A percentile compares a stretch with the other conserved stretches of the same genome.
These are phyloP conservation scores for Heterobasidion parviporum DNA, from an alignment of 1,284 basidiomycete species.

Conservation along the genomic window DNA sequence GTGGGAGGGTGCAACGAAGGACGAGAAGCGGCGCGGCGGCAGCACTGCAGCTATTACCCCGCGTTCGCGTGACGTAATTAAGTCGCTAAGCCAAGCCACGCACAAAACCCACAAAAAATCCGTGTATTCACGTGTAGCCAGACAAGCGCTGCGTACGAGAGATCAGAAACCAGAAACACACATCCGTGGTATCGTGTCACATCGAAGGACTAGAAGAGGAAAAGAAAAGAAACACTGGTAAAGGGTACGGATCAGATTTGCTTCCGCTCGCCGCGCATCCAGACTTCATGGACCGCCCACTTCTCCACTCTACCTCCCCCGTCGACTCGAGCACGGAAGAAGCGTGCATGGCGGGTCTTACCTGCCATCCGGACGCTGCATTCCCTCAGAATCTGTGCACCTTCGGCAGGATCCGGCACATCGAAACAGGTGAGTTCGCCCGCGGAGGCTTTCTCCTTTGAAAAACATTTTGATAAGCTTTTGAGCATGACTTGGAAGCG, in stretches of 20 bases:
- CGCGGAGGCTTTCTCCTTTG: too few relatives aligned
- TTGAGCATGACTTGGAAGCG: not conserved
- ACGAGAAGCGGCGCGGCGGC: too few relatives aligned
- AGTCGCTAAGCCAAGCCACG: not conserved
- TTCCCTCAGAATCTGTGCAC: slow-evolving; percentile 19
- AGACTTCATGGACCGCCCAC: slow-evolving; percentile 43
- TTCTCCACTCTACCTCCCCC: slow-evolving; percentile 19
- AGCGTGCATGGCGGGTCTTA: slow-evolving; percentile 19
- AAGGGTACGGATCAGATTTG: not conserved
- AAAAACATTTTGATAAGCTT: too few relatives aligned
- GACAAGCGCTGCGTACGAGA: too few relatives aligned
- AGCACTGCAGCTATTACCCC: not conserved
- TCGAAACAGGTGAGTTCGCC: not conserved
- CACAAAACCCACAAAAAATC: not conserved
- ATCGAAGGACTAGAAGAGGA: too few relatives aligned
- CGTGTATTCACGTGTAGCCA: too few relatives aligned
- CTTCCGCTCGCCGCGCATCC: slow-evolving; percentile 23
- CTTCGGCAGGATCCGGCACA: not conserved
- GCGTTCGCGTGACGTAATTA: not conserved
- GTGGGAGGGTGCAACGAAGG: too few relatives aligned
- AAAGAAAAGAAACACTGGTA: not conserved
- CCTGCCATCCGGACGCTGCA: slow-evolving; percentile 22
- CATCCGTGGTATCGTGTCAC: too few relatives aligned
- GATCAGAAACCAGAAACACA: too few relatives aligned
- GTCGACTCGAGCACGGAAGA: slow-evolving; percentile 25